These are phyloP conservation scores for Bipolaris bicolor DNA, from an alignment of 2,329 filamentous ascomycete genomes.

Conservation along the genomic window DNA sequence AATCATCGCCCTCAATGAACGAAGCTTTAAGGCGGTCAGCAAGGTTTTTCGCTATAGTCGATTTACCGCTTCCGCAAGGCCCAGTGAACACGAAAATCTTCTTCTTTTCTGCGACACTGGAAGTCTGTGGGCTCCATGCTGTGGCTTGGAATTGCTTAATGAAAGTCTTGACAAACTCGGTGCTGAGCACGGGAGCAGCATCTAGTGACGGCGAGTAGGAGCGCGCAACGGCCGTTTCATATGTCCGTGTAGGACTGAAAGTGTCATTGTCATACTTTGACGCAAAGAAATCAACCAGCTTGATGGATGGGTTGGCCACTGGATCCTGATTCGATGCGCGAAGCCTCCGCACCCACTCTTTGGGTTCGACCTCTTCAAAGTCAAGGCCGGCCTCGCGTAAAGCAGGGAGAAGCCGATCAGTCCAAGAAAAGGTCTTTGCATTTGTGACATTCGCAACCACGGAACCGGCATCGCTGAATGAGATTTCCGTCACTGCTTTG, in stretches of 20 bases:
- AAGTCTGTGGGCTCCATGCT: constrained; percentile 12
- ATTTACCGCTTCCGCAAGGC: constrained; percentile 53
- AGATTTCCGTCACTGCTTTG: constrained; percentile 30
- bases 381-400: constrained; percentile 51
- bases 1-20: constrained; percentile 52
- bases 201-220: constrained; percentile 23
- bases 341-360: constrained; percentile 42
- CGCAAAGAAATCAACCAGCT: constrained; percentile 61
- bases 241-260: constrained; percentile 21
- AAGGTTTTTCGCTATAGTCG: constrained; percentile 46
- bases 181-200: constrained; percentile 22
- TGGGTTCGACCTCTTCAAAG: constrained; percentile 35
- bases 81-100: constrained; percentile 48
- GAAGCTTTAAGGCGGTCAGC: constrained; percentile 37
- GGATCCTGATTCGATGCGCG: constrained; percentile 57
- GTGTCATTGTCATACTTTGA: constrained; percentile 56
- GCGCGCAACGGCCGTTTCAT: constrained; percentile 23
- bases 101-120: constrained; percentile 4
- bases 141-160: constrained; percentile 29
- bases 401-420: constrained; percentile 59
- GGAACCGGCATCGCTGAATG: constrained; percentile 26
- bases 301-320: constrained; percentile 58
- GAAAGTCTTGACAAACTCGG: constrained; percentile 26
- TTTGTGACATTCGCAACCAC: constrained; percentile 63
- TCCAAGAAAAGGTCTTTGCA: constrained; percentile 58